These are phyloP conservation scores for Megacollybia platyphylla DNA, from an alignment of 1,284 basidiomycete species.

Conservation along the genomic window DNA sequence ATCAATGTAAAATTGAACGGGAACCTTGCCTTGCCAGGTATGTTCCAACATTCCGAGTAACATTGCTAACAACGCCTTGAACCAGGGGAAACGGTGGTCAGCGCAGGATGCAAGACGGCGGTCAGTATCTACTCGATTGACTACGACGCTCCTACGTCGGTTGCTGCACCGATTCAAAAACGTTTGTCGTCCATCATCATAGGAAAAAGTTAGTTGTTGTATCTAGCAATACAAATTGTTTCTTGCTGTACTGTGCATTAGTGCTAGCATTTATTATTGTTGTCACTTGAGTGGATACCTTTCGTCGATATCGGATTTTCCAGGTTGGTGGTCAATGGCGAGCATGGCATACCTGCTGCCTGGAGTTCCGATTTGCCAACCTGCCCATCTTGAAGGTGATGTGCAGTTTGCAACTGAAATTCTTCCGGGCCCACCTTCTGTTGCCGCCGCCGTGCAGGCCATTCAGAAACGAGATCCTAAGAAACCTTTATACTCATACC, in stretches of 20 bases:
- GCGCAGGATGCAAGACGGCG: constrained; percentile 3
- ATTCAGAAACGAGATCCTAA: constrained; percentile 61
- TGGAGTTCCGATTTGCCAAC: constrained; percentile 57
- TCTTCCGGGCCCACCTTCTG: constrained; percentile 66
- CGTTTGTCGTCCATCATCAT: constrained; percentile 2
- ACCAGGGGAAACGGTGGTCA: constrained; percentile 4
- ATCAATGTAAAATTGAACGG: background rate
- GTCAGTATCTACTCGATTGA: constrained; percentile 6
- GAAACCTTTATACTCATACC: constrained; percentile 63
- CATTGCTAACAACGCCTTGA: too few relatives aligned
- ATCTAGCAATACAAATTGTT: background rate
- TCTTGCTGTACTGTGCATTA: too few relatives aligned
- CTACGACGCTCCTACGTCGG: constrained; percentile 5
- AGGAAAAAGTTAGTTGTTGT: constrained; percentile 3
- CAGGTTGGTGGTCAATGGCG: constrained; percentile 43
- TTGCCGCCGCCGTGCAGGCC: constrained; percentile 53
- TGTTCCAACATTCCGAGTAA: too few relatives aligned
- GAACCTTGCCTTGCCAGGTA: background rate
- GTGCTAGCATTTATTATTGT: too few relatives aligned
- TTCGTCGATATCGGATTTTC: background rate
- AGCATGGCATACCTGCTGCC: constrained; percentile 56
- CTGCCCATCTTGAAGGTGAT: constrained; percentile 69
- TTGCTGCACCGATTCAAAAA: constrained; percentile 6
- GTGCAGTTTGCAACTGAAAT: constrained; percentile 69
- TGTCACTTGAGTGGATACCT: too few relatives aligned